Conservation (phyloP, 2,329 filamentous ascomycete species). For the Alternaria solani region DNA sequence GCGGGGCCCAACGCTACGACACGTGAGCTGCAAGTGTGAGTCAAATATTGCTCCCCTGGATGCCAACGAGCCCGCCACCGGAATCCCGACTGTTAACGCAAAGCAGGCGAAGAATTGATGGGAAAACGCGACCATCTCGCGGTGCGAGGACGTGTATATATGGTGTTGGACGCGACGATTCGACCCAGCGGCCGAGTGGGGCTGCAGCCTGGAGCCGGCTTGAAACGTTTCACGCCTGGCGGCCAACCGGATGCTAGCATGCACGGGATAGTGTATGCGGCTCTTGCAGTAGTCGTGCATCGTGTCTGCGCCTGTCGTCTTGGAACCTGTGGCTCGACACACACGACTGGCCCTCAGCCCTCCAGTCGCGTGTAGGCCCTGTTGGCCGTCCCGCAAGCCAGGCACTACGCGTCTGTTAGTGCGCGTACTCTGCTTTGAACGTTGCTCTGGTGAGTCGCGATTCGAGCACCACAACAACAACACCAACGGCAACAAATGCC, state of each 20-base stretch:
- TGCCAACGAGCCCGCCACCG: slow-evolving; percentile 24
- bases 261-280: slow-evolving; percentile 27
- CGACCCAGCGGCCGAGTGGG: slow-evolving; percentile 36
- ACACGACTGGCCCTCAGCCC: slow-evolving; percentile 38
- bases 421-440: neutral
- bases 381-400: slow-evolving; percentile 17
- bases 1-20: slow-evolving; percentile 32
- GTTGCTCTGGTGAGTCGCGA: slow-evolving; percentile 38
- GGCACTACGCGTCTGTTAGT: slow-evolving; percentile 19
- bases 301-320: slow-evolving; percentile 25
- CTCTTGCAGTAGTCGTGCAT: slow-evolving; percentile 41
- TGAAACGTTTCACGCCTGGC: slow-evolving; percentile 43
- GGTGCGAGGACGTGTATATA: slow-evolving; percentile 50
- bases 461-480: slow-evolving; percentile 40
- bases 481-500: slow-evolving; percentile 35
- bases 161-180: slow-evolving; percentile 52
- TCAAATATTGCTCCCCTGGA: slow-evolving; percentile 40
- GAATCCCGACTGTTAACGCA: slow-evolving; percentile 30
- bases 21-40: slow-evolving; percentile 55
- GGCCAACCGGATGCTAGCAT: slow-evolving; percentile 33
- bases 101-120: slow-evolving; percentile 44
- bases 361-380: slow-evolving; percentile 26
- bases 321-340: slow-evolving; percentile 39
- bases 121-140: slow-evolving; percentile 54
- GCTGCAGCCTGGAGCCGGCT: slow-evolving; percentile 37